These are phyloP conservation scores for Centrapalus pauciflorus DNA, from an alignment of 129 eudicot species.

Conservation along the genomic window DNA sequence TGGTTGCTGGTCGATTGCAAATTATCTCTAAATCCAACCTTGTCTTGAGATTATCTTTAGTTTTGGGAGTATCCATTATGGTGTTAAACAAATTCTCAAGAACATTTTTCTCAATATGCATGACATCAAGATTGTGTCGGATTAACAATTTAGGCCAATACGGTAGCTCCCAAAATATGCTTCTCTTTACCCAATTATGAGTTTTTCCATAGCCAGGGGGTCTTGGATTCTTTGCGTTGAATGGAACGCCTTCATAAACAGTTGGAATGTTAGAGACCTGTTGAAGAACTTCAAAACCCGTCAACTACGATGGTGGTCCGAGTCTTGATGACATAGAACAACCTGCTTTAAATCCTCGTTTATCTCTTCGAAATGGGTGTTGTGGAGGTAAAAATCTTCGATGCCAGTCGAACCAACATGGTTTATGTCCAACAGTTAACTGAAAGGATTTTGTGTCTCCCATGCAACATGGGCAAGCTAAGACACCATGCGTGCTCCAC, in stretches of 20 bases:
- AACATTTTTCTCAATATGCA: constrained; percentile 14
- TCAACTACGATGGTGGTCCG: too few relatives aligned
- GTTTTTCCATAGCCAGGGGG: not conserved
- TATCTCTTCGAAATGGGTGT: too few relatives aligned
- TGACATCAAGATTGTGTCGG: constrained; percentile 4
- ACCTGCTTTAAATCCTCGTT: too few relatives aligned
- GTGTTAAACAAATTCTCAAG: constrained; percentile 13
- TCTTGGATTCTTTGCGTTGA: not conserved
- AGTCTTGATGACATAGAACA: too few relatives aligned
- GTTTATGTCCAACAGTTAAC: too few relatives aligned
- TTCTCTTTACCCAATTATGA: constrained; percentile 13
- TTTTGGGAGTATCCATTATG: constrained; percentile 7
- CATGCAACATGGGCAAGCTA: too few relatives aligned
- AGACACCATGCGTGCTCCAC: too few relatives aligned
- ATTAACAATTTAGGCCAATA: not conserved
- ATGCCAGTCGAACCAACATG: too few relatives aligned
- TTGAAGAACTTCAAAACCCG: too few relatives aligned
- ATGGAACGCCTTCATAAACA: not conserved
- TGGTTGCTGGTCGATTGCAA: not conserved
- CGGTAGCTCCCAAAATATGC: constrained; percentile 6
- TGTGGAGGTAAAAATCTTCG: too few relatives aligned
- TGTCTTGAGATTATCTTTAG: constrained; percentile 7
- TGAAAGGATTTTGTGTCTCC: too few relatives aligned
- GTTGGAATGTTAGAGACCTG: not conserved
- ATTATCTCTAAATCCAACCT: not conserved